Percentiles rank a stretch among this genome's conserved stretches.
Evolutionary conservation across 1,139 yeast species (phyloP).

Genomic region (Geotrichum restrictum): DNA sequence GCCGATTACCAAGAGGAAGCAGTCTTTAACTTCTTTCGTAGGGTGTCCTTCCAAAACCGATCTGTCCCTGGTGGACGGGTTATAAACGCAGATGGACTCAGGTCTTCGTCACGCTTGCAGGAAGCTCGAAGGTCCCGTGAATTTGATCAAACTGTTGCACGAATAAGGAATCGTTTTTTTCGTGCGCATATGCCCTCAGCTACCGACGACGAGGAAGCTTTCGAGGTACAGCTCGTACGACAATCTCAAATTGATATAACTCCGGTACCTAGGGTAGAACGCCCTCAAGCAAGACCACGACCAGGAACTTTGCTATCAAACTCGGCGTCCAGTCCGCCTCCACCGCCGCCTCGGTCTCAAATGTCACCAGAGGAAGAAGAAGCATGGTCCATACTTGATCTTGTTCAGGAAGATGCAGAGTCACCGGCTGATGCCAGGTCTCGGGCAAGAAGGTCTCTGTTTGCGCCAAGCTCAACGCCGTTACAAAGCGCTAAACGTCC

Average conservation of each 20-base stretch:
- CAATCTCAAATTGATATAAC: no score
- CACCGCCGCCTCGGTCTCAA: conserved; percentile 24
- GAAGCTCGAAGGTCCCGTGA: conserved; percentile 5
- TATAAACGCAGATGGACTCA: conserved; percentile 4
- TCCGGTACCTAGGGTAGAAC: no score
- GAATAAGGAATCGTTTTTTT: conserved; percentile 2
- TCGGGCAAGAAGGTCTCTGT: background rate
- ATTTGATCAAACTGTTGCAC: conserved; percentile 4
- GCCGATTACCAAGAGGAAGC: background rate
- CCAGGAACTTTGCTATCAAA: conserved; percentile 8
- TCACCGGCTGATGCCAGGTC: background rate
- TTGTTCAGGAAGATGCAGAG: conserved; percentile 21
- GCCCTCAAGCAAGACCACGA: conserved; percentile 1
- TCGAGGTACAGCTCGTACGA: conserved; percentile 5
- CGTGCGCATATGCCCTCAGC: background rate
- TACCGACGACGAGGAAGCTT: conserved; percentile 5
- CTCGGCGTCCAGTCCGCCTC: conserved; percentile 17
- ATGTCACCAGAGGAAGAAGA: conserved; percentile 33
- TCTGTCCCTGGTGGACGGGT: conserved; percentile 1
- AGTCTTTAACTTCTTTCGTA: conserved; percentile 2
- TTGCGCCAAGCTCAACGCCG: background rate
- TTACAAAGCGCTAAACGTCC: background rate
- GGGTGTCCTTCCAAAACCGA: background rate
- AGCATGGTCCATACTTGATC: conserved; percentile 37
- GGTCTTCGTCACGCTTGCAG: conserved; percentile 12